A percentile compares a stretch with the other conserved stretches of the same genome.
Evolutionary conservation across 2,329 filamentous ascomycete species (phyloP).

Genomic region (Thelonectria blattea): DNA sequence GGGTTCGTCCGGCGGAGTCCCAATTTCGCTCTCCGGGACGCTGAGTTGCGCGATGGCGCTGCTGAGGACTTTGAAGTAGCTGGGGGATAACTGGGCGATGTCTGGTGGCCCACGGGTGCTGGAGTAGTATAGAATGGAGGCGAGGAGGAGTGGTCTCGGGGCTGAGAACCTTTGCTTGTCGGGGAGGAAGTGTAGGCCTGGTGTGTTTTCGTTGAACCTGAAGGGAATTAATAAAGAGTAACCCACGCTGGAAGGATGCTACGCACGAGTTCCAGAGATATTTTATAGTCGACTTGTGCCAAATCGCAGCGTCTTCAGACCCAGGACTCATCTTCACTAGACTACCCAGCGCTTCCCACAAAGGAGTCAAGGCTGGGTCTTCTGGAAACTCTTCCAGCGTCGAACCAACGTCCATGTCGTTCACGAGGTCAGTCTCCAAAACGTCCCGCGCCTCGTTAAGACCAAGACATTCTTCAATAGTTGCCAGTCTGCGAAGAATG

Average conservation of each 20-base stretch:
- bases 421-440: not conserved
- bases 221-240: not conserved
- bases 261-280: constrained; percentile 11
- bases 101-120: constrained; percentile 43
- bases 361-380: not conserved
- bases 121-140: constrained; percentile 52
- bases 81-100: constrained; percentile 43
- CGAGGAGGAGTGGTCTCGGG: constrained; percentile 50
- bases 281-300: constrained; percentile 9
- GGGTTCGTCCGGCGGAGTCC: constrained; percentile 30
- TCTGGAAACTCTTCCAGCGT: not conserved
- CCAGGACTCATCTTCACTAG: not conserved
- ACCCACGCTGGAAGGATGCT: not conserved
- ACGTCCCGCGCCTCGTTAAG: not conserved
- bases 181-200: constrained; percentile 52
- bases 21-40: constrained; percentile 43
- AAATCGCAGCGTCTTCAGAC: not conserved
- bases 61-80: constrained; percentile 48
- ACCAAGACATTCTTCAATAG: constrained; percentile 11
- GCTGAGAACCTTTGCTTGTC: constrained; percentile 50
- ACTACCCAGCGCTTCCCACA: constrained; percentile 6
- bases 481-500: constrained; percentile 1
- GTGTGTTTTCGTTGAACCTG: constrained; percentile 53
- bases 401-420: not conserved
- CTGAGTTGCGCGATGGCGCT: constrained; percentile 49